Evolutionary conservation across 2,329 filamentous ascomycete genomes (phyloP).

Genomic region (Xylaria sp.): DNA sequence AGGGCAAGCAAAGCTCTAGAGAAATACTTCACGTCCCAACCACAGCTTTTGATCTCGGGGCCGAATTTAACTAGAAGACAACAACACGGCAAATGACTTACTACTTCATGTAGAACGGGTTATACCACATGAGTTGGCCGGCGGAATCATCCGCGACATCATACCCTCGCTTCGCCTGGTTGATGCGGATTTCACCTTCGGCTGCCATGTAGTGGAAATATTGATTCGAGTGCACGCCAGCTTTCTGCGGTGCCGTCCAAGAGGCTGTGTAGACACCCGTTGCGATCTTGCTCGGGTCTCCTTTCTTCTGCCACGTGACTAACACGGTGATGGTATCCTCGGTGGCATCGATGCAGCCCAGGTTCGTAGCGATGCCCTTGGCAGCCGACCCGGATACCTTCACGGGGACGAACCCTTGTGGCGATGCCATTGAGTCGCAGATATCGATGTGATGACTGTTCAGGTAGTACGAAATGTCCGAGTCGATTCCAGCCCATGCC

Average conservation of each 20-base stretch:
- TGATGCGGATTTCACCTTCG: conserved; percentile 85
- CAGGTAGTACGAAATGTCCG: conserved; percentile 95
- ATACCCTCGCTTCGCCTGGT: conserved; percentile 95
- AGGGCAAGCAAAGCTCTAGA: background rate
- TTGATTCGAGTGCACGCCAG: conserved; percentile 95
- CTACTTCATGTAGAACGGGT: conserved; percentile 96
- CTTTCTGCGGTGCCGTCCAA: conserved; percentile 92
- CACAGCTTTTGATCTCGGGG: background rate
- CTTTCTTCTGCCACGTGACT: conserved; percentile 85
- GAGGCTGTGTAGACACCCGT: conserved; percentile 93
- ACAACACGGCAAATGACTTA: conserved; percentile 15
- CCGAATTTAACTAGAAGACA: background rate
- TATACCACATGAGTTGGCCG: conserved; percentile 83
- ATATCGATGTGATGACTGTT: conserved; percentile 96
- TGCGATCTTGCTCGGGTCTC: conserved; percentile 75
- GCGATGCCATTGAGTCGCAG: conserved; percentile 88
- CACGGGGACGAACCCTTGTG: conserved; percentile 76
- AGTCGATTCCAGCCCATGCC: conserved; percentile 91
- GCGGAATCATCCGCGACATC: conserved; percentile 87
- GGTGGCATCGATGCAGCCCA: conserved; percentile 83
- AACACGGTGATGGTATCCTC: conserved; percentile 95
- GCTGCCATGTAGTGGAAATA: conserved; percentile 95
- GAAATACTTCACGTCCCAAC: background rate
- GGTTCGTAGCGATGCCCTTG: conserved; percentile 78
- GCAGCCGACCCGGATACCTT: conserved; percentile 82